phyloP scores from a whole-genome alignment of 768 basidiomycete species.

The Phylloporus scabripes region DNA sequence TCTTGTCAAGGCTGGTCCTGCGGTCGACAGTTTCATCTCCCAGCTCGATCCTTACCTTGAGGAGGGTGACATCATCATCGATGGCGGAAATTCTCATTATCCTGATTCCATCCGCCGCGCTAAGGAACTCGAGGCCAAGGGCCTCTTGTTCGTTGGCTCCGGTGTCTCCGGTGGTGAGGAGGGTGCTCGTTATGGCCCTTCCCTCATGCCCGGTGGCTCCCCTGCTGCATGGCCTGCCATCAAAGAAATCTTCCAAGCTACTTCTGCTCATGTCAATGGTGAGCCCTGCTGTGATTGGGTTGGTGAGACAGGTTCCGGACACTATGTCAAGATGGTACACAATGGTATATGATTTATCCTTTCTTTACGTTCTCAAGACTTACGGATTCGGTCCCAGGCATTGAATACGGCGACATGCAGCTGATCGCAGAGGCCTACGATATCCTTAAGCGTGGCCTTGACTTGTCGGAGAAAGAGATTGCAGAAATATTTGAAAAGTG shows the following conservation, averaged over 20 bases:
- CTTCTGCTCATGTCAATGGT: conserved; percentile 89
- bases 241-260: conserved; percentile 98
- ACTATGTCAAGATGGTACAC: conserved; percentile 99
- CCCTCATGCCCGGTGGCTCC: conserved; percentile 98
- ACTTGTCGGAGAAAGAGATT: conserved; percentile 81
- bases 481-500: conserved; percentile 89
- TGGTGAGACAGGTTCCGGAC: conserved; percentile 89
- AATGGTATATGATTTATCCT: conserved; percentile 51
- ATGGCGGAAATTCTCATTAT: conserved; percentile 99
- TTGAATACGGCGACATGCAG: conserved; percentile 99
- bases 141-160: conserved; percentile 94
- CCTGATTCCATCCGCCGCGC: conserved; percentile 96
- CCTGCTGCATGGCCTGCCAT: conserved; percentile 92
- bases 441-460: conserved; percentile 95
- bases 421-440: conserved; percentile 98
- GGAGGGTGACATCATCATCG: conserved; percentile 96
- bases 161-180: conserved; percentile 99
- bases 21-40: conserved; percentile 92
- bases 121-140: conserved; percentile 89
- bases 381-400: conserved; percentile 50
- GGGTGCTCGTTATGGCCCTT: conserved; percentile 94
- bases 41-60: conserved; percentile 89
- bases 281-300: conserved; percentile 99
- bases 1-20: conserved; percentile 95
- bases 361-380: conserved; percentile 2